Percentiles rank a stretch among this genome's conserved stretches.
Conservation (phyloP, 2,329 filamentous ascomycete genomes). For the Tolypocladium album region DNA sequence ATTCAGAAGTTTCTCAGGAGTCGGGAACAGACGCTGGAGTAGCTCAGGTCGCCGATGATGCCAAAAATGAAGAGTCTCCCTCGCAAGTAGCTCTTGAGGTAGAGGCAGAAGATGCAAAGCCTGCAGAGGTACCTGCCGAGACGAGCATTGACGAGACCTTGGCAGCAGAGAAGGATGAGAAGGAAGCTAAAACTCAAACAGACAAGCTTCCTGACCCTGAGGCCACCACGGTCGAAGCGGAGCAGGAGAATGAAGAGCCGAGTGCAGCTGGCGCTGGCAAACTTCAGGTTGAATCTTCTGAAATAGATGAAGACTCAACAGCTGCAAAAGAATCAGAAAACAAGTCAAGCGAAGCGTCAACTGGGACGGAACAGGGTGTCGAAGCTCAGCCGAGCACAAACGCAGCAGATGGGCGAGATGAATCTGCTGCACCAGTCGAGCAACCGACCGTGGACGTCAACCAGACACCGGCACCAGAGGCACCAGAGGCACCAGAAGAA, state of each 20-base stretch:
- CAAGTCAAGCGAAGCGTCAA: neutral
- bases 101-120: neutral
- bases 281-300: neutral
- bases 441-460: neutral
- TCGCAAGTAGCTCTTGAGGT: neutral
- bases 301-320: neutral
- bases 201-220: neutral
- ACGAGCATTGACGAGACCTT: constrained; percentile 2
- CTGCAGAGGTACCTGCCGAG: constrained; percentile 1
- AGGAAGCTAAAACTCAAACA: neutral
- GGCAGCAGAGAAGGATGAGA: neutral
- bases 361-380: neutral
- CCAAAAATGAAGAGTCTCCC: neutral
- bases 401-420: neutral
- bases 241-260: constrained; percentile 1
- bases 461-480: neutral
- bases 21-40: neutral
- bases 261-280: neutral
- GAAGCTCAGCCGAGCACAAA: neutral
- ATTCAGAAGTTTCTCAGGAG: neutral
- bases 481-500: no score
- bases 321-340: neutral
- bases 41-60: neutral
- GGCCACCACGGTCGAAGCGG: constrained; percentile 4
- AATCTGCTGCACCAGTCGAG: neutral